Evolutionary conservation across 2,329 filamentous ascomycete genomes (phyloP), one percentile per base, ranked within the genome.

Genomic region (Trichoderma simmonsii): DNA sequence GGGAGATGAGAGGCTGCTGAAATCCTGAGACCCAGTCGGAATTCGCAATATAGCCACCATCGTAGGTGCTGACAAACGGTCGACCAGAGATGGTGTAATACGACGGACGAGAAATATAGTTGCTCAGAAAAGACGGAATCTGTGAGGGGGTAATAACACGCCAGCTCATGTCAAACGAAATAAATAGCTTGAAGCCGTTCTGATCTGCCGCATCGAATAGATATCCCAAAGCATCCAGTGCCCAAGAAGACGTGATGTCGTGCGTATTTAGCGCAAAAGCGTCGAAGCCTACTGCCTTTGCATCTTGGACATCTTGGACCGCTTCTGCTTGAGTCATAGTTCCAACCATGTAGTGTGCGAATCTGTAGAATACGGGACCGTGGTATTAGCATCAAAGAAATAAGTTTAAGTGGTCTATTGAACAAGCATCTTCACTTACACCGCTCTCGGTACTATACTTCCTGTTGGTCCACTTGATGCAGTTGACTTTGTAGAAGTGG

Each of bases 121-220:
- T 69, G 28, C 26, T 28, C 66, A 69, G 6, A 7, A 69, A 69
- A 8, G 66, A 18, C 3, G 66, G 66, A 12, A 69, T 69, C 14
- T 69, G 56, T 4, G 66, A 69, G 15, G 66, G 56, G 8, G 56
- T 51, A 9, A 69, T 69, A 5, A 28, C 57, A 4, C 18, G 56
- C 66, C 66, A 69, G n/a, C 66, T 69, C 66, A 69, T 69, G 15
- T 69, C 66, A 51, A 69, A 69, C 14, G 66, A 69, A 4, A 69
- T 69, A 11, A 69, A 69, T 6, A 69, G 36, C 21, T 69, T 69
- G n/a, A 69, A 69, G 5, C 66, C 66, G 30, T 69, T 26, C 28
- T 61, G 66, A 1, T 69, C 66, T 24, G 66, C 66, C 7, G 66
- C 66, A 14, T 60, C 56, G 9, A 69, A 69, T 4, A 69, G n/a